Base-by-base conservation (phyloP, 2,329 filamentous ascomycete genomes). In the Dactylonectria macrodidyma region DNA sequence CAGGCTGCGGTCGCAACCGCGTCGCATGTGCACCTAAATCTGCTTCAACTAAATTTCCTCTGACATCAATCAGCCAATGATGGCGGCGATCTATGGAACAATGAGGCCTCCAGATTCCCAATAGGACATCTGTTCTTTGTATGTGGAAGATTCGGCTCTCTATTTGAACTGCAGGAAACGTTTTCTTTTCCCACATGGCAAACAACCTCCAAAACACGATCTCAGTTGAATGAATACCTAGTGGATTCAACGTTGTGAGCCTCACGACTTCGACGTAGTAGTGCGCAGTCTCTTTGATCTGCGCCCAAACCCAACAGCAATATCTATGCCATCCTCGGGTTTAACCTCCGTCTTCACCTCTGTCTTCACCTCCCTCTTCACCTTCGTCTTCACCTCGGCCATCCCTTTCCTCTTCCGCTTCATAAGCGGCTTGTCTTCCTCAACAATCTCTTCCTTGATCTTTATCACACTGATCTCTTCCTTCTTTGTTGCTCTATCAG, bases 401-500 rank as follows among this genome's bases (percentile, higher is more conserved):
- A 60, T 61, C 3, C 59, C 56, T 59, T 71, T 77, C 46, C 73
- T 79, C 58, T 71, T 79, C 51, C 55, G 75, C 41, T 59, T 81
- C 76, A 24, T 38, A 5, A 50, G 36, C 10, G 36, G 52, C 2
- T 19, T 61, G 10, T 71, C 59, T 51, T 71, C 69, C 19, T 62
- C 56, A 4, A 50, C 16, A 9, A 65, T 26, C 77, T 75, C 68
- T 79, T 80, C 38, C 61, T 77, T 68, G 10, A 71, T 33, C 26
- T 69, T 72, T 2, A 75, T 61, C 19, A 67, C 64, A 7, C 70
- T 55, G 26, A 50, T 34, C 11, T 65, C 62, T 44, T 76, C 72
- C 24, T 68, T 62, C 44, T 71, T 73, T 3, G 66, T 62, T 16
- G 85, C 83, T 52, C 88, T 87, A 71, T 93, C 92, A 0, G 95